These are phyloP conservation scores for Tylopilus sp. DNA, from an alignment of 768 basidiomycete genomes.

Conservation along the genomic window DNA sequence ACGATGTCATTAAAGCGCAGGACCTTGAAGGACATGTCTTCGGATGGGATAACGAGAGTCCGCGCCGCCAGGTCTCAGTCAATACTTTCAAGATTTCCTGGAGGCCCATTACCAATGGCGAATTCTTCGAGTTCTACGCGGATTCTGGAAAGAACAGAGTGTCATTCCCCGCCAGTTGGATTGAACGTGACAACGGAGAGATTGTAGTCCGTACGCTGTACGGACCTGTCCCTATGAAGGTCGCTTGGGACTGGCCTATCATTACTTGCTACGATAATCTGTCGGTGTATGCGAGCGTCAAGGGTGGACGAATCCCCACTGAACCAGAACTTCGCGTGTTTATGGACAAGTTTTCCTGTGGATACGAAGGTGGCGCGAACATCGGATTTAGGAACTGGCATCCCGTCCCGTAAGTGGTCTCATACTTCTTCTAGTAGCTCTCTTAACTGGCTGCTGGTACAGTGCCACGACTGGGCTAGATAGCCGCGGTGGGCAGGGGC, in stretches of 20 bases:
- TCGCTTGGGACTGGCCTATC: slow-evolving; percentile 85
- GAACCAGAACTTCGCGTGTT: slow-evolving; percentile 84
- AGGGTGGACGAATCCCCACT: slow-evolving; percentile 92
- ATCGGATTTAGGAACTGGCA: slow-evolving; percentile 93
- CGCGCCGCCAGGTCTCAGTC: slow-evolving; percentile 58
- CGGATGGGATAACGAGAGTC: slow-evolving; percentile 96
- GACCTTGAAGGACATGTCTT: slow-evolving; percentile 61
- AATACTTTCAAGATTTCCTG: slow-evolving; percentile 73
- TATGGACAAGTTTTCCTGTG: slow-evolving; percentile 67
- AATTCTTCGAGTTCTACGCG: slow-evolving; percentile 70
- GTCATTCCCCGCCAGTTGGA: slow-evolving; percentile 27
- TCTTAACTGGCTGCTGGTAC: slow-evolving; percentile 1
- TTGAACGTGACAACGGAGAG: slow-evolving; percentile 11
- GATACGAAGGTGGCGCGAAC: slow-evolving; percentile 78
- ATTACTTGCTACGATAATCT: slow-evolving; percentile 75
- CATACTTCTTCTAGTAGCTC: neutral
- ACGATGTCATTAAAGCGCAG: slow-evolving; percentile 45
- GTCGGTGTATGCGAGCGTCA: slow-evolving; percentile 73
- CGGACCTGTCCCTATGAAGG: slow-evolving; percentile 73
- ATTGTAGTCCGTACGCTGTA: slow-evolving; percentile 78
- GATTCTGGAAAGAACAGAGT: slow-evolving; percentile 42
- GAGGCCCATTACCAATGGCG: slow-evolving; percentile 84
- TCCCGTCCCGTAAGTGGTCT: slow-evolving; percentile 70
- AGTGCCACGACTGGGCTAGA: slow-evolving; percentile 68
- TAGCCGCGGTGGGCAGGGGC: slow-evolving; percentile 52